phyloP scores from a whole-genome alignment of 306 rosid species.

The Carpinus fangiana region DNA sequence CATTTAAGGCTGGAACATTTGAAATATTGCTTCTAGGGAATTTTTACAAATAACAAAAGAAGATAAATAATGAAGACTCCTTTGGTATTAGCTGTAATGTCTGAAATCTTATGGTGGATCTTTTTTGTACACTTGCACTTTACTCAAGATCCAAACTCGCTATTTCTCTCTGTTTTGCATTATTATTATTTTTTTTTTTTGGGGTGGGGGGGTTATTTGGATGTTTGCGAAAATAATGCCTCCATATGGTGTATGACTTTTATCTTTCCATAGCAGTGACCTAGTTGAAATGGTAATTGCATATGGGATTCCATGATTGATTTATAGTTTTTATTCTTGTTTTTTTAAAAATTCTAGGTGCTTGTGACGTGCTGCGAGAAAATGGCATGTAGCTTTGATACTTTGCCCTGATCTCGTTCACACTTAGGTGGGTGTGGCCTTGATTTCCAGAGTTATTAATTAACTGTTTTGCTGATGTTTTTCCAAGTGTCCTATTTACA shows the following conservation, averaged over 20 bases:
- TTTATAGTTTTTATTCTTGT: neutral
- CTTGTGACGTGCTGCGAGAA: neutral
- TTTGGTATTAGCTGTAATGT: neutral
- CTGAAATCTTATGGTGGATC: neutral
- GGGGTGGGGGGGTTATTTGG: no score
- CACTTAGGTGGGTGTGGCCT: neutral
- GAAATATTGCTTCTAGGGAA: neutral
- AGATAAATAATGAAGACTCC: neutral
- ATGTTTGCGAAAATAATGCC: neutral
- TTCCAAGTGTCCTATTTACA: neutral
- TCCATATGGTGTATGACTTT: neutral
- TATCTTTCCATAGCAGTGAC: neutral
- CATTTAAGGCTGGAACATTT: neutral
- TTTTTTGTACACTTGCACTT: neutral
- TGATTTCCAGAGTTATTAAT: neutral
- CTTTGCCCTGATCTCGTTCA: neutral
- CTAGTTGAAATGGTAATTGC: neutral
- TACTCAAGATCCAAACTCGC: neutral
- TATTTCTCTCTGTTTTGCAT: neutral
- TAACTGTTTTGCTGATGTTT: neutral
- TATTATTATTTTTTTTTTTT: no score
- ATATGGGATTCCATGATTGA: neutral
- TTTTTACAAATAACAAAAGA: neutral
- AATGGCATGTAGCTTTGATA: neutral
- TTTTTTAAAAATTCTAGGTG: neutral